Percentiles rank a stretch among this genome's conserved stretches.
Evolutionary conservation across 345 rosid species (phyloP).

Genomic region (Firmiana major): DNA sequence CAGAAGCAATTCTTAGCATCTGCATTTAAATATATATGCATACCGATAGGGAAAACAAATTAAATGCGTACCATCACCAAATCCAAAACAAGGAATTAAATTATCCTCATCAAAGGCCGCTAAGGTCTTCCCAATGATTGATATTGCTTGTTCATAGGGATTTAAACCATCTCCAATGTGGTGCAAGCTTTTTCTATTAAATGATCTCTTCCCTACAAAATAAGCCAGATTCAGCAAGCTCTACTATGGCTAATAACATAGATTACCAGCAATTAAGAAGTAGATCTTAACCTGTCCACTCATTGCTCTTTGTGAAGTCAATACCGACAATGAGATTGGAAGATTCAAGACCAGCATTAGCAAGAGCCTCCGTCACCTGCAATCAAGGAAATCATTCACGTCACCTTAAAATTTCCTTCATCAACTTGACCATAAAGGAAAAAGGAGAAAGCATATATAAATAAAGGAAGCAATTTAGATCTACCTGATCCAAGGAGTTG

Average conservation of each 20-base stretch:
- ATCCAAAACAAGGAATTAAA: conserved; percentile 90
- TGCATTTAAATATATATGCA: conserved; percentile 3
- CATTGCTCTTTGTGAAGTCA: conserved; percentile 97
- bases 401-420: not conserved
- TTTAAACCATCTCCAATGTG: conserved; percentile 54
- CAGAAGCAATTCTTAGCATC: conserved; percentile 12
- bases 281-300: conserved; percentile 82
- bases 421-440: not conserved
- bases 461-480: not conserved
- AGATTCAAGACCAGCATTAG: conserved; percentile 83
- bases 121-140: conserved; percentile 84
- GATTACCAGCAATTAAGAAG: conserved; percentile 17
- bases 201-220: conserved; percentile 65
- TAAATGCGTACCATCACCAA: conserved; percentile 75
- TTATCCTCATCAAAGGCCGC: conserved; percentile 87
- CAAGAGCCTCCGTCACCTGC: conserved; percentile 88
- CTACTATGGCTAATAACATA: conserved; percentile 1
- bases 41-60: not conserved
- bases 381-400: not conserved
- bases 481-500: conserved; percentile 75
- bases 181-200: conserved; percentile 70
- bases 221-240: conserved; percentile 16
- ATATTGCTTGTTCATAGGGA: conserved; percentile 91
- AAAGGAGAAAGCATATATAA: too few species aligned
- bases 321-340: conserved; percentile 94